Evolutionary conservation across 176 grass and related monocot species (phyloP).

Genomic region (Triticum monococcum): DNA sequence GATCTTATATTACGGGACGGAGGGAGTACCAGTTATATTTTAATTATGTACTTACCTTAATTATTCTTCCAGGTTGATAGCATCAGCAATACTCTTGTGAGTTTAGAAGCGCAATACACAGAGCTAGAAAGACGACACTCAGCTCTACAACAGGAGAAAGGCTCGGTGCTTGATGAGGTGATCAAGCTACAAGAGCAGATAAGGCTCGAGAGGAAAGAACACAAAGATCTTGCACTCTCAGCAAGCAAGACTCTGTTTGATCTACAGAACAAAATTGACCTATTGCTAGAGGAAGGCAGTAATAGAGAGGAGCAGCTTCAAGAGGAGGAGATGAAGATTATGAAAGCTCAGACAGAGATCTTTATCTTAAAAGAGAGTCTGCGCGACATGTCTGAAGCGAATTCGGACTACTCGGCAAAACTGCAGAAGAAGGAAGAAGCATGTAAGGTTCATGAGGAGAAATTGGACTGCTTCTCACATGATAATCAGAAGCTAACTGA

Average conservation of each 20-base stretch:
- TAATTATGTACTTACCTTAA: neutral
- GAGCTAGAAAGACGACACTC: conserved; percentile 55
- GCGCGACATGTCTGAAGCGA: conserved; percentile 36
- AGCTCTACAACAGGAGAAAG: conserved; percentile 67
- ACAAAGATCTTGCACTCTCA: conserved; percentile 33
- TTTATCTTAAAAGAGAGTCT: conserved; percentile 68
- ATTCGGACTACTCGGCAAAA: conserved; percentile 24
- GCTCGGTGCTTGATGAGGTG: conserved; percentile 48
- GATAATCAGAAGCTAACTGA: conserved; percentile 65
- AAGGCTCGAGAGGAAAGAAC: conserved; percentile 64
- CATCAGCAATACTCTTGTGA: conserved; percentile 49
- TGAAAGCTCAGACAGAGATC: conserved; percentile 73
- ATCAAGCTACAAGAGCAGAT: conserved; percentile 62
- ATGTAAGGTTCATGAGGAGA: conserved; percentile 63
- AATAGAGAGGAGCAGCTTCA: conserved; percentile 60
- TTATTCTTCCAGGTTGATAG: conserved; percentile 68
- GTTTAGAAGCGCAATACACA: conserved; percentile 57
- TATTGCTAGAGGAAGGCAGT: conserved; percentile 42
- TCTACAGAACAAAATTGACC: conserved; percentile 40
- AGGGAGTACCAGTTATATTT: no score
- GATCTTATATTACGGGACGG: no score
- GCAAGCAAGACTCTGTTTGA: conserved; percentile 36
- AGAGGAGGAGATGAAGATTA: conserved; percentile 58
- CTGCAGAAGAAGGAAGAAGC: conserved; percentile 33
- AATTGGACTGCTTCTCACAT: conserved; percentile 45